Evolutionary conservation across 2,329 filamentous ascomycete genomes (phyloP).

Genomic region (Alternaria tenuissima): DNA sequence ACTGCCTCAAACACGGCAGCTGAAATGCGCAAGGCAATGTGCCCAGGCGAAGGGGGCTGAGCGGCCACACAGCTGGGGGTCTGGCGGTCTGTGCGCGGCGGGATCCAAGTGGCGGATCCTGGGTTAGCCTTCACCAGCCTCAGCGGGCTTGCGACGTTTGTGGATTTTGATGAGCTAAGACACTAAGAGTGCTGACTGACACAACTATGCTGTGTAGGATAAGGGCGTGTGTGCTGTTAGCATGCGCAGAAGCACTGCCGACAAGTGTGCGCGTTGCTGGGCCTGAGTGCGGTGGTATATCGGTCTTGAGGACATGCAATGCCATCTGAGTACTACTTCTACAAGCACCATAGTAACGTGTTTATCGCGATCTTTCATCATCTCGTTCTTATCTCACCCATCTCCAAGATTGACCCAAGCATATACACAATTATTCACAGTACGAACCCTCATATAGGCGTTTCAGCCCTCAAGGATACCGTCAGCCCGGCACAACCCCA

Average conservation of each 20-base stretch:
- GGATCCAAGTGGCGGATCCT: constrained; percentile 18
- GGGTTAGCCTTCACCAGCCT: constrained; percentile 30
- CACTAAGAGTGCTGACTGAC: constrained; percentile 25
- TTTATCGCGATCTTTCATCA: background rate
- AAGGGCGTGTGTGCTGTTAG: constrained; percentile 1
- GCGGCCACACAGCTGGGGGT: constrained; percentile 11
- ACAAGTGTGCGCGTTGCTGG: background rate
- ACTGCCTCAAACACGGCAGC: constrained; percentile 10
- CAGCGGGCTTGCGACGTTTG: constrained; percentile 28
- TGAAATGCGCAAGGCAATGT: constrained; percentile 20
- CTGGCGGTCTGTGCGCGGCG: constrained; percentile 11
- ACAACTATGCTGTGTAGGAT: constrained; percentile 21
- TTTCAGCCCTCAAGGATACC: constrained; percentile 1
- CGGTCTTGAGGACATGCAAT: background rate
- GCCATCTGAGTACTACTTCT: background rate
- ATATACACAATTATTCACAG: background rate
- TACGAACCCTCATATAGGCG: background rate
- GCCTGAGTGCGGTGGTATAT: constrained; percentile 1
- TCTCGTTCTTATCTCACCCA: background rate
- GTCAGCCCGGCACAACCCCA: constrained; percentile 1
- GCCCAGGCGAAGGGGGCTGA: constrained; percentile 26
- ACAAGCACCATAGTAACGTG: background rate
- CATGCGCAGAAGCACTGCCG: background rate
- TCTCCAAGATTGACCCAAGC: background rate
- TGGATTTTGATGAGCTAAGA: background rate